Conservation (phyloP, 495 filamentous ascomycete species). For the Neurospora cerealis region DNA sequence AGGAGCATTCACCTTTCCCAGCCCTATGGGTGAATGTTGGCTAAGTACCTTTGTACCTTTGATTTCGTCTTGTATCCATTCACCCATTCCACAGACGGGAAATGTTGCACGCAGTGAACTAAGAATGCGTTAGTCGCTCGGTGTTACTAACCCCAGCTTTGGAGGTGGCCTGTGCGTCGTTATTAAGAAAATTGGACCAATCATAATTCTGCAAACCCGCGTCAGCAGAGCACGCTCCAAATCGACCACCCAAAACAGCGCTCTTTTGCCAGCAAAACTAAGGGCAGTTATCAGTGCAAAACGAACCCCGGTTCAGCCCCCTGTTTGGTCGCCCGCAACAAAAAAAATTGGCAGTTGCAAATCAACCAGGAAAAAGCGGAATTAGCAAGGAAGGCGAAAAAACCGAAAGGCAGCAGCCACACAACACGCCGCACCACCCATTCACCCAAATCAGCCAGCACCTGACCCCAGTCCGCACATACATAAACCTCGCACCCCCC, state of each 20-base stretch:
- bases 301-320: slow-evolving; percentile 21
- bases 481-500: slow-evolving; percentile 40
- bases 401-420: background rate
- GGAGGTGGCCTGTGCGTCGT: slow-evolving; percentile 14
- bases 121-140: background rate
- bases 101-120: background rate
- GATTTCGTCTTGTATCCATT: background rate
- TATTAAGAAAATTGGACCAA: slow-evolving; percentile 19
- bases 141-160: background rate
- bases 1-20: background rate
- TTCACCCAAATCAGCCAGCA: slow-evolving; percentile 36
- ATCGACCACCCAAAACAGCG: slow-evolving; percentile 17
- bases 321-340: slow-evolving; percentile 13
- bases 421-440: background rate
- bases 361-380: slow-evolving; percentile 9
- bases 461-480: slow-evolving; percentile 20
- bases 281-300: slow-evolving; percentile 21
- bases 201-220: slow-evolving; percentile 13
- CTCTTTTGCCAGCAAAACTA: slow-evolving; percentile 16
- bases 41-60: background rate
- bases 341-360: slow-evolving; percentile 22
- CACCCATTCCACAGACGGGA: background rate
- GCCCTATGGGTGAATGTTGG: background rate
- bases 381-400: background rate
- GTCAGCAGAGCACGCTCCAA: slow-evolving; percentile 14